Evolutionary conservation across 2,329 filamentous ascomycete genomes (phyloP), one percentile per base, ranked within the genome.

Genomic region (Akanthomyces lecanii): DNA sequence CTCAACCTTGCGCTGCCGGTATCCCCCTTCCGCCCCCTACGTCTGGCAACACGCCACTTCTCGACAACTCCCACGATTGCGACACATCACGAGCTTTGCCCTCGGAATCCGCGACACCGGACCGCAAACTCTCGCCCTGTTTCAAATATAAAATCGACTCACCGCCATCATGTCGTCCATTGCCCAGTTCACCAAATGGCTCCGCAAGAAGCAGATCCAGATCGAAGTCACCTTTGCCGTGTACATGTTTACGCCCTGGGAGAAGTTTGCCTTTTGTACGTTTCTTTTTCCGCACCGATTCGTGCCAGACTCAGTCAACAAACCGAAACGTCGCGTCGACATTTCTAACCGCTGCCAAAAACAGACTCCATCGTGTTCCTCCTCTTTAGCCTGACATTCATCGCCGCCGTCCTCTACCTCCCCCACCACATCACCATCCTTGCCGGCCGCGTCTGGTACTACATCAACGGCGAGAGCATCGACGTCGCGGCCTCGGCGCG

Each of bases 261-360:
- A 99, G 81, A 97, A 97, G 77, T 94, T 97, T 78, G 89, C 97
- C 71, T 96, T 98, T 79, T 98, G 95, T 98, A 84, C 63, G 92
- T 77, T 6, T 14, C 23, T 25, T n/a, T 52, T 28, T 66, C 6
- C 33, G 6, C 33, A 38, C 33, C 33, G 33, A 38, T 3, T 38
- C 10, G 33, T 7, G 8, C 33, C 33, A 12, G 8, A 38, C 33
- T 12, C 12, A 11, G 10, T 12, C 33, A 8, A 5, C 33, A 38
- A 12, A 10, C 10, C 12, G 33, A 12, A 12, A 3, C 3, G 33
- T 38, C 10, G 8, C 10, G 12, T 62, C 83, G 90, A 6, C 28
- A 6, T 30, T 30, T 30, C 2, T 90, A 87, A 21, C 92, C 33
- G 21, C 3, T 30, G 33, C 33, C 5, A 38, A 11, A 54, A 28